Base-by-base conservation (phyloP, 352 stramenopile genomes). In the Phytophthora niederhauseri region DNA sequence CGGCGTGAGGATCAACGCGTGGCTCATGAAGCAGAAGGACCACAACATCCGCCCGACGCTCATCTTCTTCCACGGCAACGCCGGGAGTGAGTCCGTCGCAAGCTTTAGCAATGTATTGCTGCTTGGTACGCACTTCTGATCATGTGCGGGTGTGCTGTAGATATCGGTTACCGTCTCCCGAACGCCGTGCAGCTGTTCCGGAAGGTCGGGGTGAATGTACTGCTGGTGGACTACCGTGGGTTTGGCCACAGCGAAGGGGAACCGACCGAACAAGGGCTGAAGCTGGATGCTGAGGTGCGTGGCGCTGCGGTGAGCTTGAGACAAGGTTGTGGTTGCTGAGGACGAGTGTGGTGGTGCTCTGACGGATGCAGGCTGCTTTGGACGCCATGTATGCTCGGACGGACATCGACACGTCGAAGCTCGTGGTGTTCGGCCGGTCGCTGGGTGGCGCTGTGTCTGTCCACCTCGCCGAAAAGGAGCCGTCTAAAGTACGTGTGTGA, bases 41-140 rank as follows among this genome's bases (percentile, higher is more conserved):
- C 71, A 78, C 57, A 61, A 53, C 7, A 62, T 8, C 12, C 64
- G 82, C 1, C 89, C 93, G 28, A 99, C 96, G 9, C 76, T 99
- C 55, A 84, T 99, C 31, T 99, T 98, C 61, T 98, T 98, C 75
- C 96, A 99, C 53, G 96, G 93, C 65, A 99, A 99, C 72, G 94
- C 96, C 19, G 94, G 93, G 74, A 95, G 88, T 96, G 70, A 61
- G 78, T 80, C 48, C 1, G 6, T 41, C 5, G 14, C 8, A n/a
- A 2, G 28, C 7, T 15, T 60, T 26, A 17, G 51, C 15, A 17
- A n/a, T 48, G 12, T 20, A 48, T 14, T 24, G 8, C 50, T 26
- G 14, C 48, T 9, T 28, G 26, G 19, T 61, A 1, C 20, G 20
- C 3, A 59, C 6, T 36, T 15, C 24, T 41, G 46, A 8, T 0